phyloP scores from a whole-genome alignment of 2,329 filamentous ascomycete genomes.

The Monilinia polystroma region DNA sequence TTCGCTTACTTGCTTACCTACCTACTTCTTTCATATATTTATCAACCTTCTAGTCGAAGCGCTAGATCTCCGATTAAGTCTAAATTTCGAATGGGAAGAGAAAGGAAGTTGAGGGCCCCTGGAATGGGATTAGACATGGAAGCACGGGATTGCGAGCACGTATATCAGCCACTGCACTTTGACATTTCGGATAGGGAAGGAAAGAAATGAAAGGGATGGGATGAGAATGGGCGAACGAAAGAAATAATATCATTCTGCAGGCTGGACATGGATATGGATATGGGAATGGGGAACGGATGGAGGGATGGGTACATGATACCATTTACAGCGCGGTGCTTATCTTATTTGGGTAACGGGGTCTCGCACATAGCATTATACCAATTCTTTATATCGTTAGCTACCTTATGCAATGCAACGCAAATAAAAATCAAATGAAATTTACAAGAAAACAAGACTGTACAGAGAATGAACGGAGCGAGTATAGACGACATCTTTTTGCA shows the following conservation, averaged over 20 bases:
- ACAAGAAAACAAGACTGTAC: too few relatives aligned
- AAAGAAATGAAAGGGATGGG: neutral
- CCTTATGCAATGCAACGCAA: too few relatives aligned
- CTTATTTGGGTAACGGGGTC: too few relatives aligned
- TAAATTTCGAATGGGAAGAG: neutral
- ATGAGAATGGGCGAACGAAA: neutral
- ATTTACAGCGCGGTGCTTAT: too few relatives aligned
- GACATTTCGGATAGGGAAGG: neutral
- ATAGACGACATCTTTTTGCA: too few relatives aligned
- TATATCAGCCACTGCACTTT: neutral
- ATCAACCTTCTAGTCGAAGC: neutral
- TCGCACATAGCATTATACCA: too few relatives aligned
- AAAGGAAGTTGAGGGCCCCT: neutral
- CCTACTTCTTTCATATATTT: neutral
- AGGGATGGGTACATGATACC: too few relatives aligned
- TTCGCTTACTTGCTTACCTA: conserved; percentile 4
- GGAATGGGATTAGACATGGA: neutral
- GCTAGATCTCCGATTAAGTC: conserved; percentile 7
- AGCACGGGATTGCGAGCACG: too few relatives aligned
- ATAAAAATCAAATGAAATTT: too few relatives aligned
- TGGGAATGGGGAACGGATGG: neutral
- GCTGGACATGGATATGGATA: neutral
- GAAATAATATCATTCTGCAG: too few relatives aligned
- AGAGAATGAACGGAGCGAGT: too few relatives aligned
- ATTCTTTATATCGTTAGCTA: too few relatives aligned